Conservation (phyloP, 2,329 filamentous ascomycete genomes). For the Colletotrichum chlorophyti region DNA sequence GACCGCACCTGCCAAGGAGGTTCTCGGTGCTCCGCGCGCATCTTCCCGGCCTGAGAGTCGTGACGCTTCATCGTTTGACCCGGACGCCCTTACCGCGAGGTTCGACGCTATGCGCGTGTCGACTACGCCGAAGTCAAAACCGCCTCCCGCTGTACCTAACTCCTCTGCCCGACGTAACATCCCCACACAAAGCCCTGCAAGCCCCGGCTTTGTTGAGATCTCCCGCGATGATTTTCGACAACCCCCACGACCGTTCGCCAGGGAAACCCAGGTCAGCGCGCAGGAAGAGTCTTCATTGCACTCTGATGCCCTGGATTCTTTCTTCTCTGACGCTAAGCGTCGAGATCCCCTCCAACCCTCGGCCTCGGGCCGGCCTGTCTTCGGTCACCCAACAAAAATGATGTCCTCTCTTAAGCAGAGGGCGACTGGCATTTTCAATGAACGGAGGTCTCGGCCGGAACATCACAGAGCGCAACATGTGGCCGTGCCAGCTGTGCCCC, state of each 20-base stretch:
- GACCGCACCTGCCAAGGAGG: slow-evolving; percentile 18
- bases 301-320: slow-evolving; percentile 25
- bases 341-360: slow-evolving; percentile 25
- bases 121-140: slow-evolving; percentile 9
- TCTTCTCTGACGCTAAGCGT: slow-evolving; percentile 26
- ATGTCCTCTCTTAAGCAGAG: slow-evolving; percentile 61
- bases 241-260: background rate
- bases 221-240: slow-evolving; percentile 9
- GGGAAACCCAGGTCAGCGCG: slow-evolving; percentile 8
- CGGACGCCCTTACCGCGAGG: slow-evolving; percentile 26
- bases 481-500: slow-evolving; percentile 54
- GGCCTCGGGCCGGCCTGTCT: slow-evolving; percentile 35
- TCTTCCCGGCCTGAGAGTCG: slow-evolving; percentile 32
- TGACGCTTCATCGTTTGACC: slow-evolving; percentile 18
- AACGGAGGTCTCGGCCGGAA: slow-evolving; percentile 61
- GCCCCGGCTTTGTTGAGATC: slow-evolving; percentile 28
- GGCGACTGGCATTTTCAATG: slow-evolving; percentile 60
- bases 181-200: slow-evolving; percentile 6
- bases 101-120: slow-evolving; percentile 30
- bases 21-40: slow-evolving; percentile 31
- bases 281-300: slow-evolving; percentile 25
- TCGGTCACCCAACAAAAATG: slow-evolving; percentile 50
- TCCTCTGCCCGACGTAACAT: slow-evolving; percentile 1
- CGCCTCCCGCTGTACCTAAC: slow-evolving; percentile 1
- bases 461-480: slow-evolving; percentile 60